These are phyloP conservation scores for Galeopsis tetrahit DNA, from an alignment of 257 asterid genomes.

Conservation along the genomic window DNA sequence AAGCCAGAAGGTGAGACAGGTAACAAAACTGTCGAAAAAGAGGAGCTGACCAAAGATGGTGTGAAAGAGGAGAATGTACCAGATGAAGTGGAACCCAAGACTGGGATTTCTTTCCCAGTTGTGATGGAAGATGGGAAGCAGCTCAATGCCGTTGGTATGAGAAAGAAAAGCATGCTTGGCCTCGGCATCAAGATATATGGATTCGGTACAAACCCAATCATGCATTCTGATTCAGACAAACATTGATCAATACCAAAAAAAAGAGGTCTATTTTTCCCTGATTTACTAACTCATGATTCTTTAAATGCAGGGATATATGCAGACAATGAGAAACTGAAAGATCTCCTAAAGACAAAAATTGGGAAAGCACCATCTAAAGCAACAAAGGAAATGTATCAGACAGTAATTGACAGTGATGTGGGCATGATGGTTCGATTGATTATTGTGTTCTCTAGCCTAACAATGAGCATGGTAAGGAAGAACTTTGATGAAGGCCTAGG, in stretches of 20 bases:
- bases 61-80: conserved; percentile 51
- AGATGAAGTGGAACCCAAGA: conserved; percentile 60
- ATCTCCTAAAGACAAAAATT: conserved; percentile 46
- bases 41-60: conserved; percentile 34
- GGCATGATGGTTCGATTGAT: conserved; percentile 66
- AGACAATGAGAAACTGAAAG: conserved; percentile 61
- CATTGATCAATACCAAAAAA: not conserved
- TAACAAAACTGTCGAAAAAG: conserved; percentile 33
- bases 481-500: conserved; percentile 73
- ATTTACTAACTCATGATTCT: not conserved
- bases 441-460: conserved; percentile 65
- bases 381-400: conserved; percentile 67
- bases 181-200: conserved; percentile 68
- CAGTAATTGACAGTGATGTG: conserved; percentile 63
- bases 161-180: conserved; percentile 85
- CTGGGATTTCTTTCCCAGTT: conserved; percentile 69
- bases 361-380: conserved; percentile 69
- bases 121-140: conserved; percentile 58
- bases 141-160: conserved; percentile 62
- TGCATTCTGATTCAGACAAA: not conserved
- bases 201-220: conserved; percentile 51
- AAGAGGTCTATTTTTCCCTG: not conserved
- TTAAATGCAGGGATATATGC: conserved; percentile 65
- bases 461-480: conserved; percentile 76
- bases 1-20: conserved; percentile 32